Conservation (phyloP, 2,329 filamentous ascomycete genomes). For the Aplosporella prunicola region DNA sequence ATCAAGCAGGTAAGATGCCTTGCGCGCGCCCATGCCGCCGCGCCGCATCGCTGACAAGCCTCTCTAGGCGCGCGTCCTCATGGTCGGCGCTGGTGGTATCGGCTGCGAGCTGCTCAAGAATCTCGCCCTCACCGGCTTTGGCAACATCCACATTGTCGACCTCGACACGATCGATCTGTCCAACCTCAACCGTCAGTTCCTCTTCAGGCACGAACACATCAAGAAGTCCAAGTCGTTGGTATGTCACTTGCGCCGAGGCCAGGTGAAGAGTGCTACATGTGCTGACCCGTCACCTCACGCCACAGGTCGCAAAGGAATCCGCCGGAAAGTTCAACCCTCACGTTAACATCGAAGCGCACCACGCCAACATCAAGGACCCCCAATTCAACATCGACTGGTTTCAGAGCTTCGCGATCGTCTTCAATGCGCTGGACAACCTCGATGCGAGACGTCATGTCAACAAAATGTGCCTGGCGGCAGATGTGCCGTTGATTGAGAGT, state of each 20-base stretch:
- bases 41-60: conserved; percentile 18
- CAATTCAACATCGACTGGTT: conserved; percentile 89
- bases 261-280: conserved; percentile 10
- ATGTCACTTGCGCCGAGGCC: conserved; percentile 25
- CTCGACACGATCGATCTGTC: conserved; percentile 97
- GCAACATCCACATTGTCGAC: conserved; percentile 88
- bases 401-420: conserved; percentile 69
- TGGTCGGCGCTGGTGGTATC: conserved; percentile 94
- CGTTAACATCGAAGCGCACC: conserved; percentile 77
- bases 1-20: conserved; percentile 56
- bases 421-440: conserved; percentile 94
- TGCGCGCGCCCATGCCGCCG: too few relatives aligned
- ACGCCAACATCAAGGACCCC: conserved; percentile 88
- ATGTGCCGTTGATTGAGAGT: conserved; percentile 87
- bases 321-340: conserved; percentile 84
- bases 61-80: conserved; percentile 68
- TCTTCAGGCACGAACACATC: conserved; percentile 94
- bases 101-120: conserved; percentile 98
- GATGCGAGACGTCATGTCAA: conserved; percentile 93
- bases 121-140: conserved; percentile 82
- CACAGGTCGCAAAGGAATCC: conserved; percentile 87
- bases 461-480: conserved; percentile 87
- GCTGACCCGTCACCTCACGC: not conserved
- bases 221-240: conserved; percentile 94
- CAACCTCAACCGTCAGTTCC: conserved; percentile 94